Evolutionary conservation across 257 asterid species (phyloP), one percentile per base, ranked within the genome.

Genomic region (Mitragyna speciosa): DNA sequence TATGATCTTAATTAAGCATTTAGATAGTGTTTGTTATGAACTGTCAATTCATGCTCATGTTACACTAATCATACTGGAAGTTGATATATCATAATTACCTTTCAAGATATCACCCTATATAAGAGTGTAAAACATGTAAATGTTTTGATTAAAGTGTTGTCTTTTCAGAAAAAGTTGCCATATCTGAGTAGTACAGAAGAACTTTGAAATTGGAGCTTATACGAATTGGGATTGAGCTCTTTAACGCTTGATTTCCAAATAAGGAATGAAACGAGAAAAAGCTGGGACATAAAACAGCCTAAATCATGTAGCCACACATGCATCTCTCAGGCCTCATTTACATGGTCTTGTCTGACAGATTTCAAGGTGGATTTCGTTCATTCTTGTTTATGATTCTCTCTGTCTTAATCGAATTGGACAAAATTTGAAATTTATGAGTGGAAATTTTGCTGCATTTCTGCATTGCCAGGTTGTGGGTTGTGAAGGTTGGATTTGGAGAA

Each of bases 271-370:
- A 22, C 1, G 17, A 3, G 6, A 12, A 22, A 70, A 70, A 3
- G 74, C 74, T 43, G 74, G 22, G 49, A 24, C 49, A 47, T 4
- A 1, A n/a, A 16, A 72, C 65, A 47, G 28, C 26, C 61, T 71
- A 28, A 31, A 45, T 59, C 56, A 56, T 45, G 20, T 45, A 79
- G 78, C 39, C 28, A 59, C 73, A 31, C 73, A 72, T 72, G 67
- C 82, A 79, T 61, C 52, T 68, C 16, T 30, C 33, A 30, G 72
- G 31, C 73, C 5, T 41, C 24, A 70, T 19, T 26, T 30, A 49
- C 16, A 74, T 26, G 49, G 49, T 71, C 51, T 39, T 58, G 51
- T 54, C 39, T 70, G 45, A 24, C 2, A 15, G 47, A 70, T 68
- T 39, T 63, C 30, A 19, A 43, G 22, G 48, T 58, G 71, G 67